Evolutionary conservation across 2,329 filamentous ascomycete genomes (phyloP), one percentile per base, ranked within the genome.

Genomic region (Botrytis fabae): DNA sequence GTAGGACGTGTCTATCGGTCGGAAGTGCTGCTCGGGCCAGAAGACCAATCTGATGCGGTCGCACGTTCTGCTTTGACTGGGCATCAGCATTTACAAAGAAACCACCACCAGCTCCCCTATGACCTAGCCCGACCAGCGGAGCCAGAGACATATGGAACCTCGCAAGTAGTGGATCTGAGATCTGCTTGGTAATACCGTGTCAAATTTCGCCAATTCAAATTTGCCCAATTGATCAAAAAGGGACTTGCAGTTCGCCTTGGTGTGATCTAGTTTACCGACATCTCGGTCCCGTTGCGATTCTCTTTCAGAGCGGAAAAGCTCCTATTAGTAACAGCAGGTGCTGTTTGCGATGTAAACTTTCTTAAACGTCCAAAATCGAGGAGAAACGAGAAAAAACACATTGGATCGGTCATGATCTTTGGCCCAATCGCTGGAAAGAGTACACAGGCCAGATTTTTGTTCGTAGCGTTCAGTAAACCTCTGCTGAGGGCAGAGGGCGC

Each of bases 81-180:
- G 89, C 0, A 89, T 83, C 18, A 79, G 16, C 5, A 28, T 57
- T 28, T 28, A 14, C 51, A 18, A n/a, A 25, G 46, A 48, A 48
- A 9, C 20, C 2, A 48, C 46, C 18, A 48, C 20, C 75, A 40
- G 82, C 80, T 32, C 80, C 81, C 7, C 73, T 74, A n/a, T 80
- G 80, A 1, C 82, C 74, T 7, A 76, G 46, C 46, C 46, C 20
- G 46, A 25, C 46, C 46, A 10, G 46, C 20, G 9, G 46, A 25
- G 46, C 46, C 20, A 48, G 9, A 46, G 18, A 20, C 44, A 46
- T 46, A 46, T 20, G 44, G 44, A 18, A 46, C 44, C 7, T 46
- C 44, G 1, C 46, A 7, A 25, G 46, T 25, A 48, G 20, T 48
- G 46, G 46, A 48, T 48, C 46, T 22, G 20, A 48, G 46, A 48